Base-by-base conservation (phyloP, 768 basidiomycete genomes). In the Leccinum olivaceopallidum region DNA sequence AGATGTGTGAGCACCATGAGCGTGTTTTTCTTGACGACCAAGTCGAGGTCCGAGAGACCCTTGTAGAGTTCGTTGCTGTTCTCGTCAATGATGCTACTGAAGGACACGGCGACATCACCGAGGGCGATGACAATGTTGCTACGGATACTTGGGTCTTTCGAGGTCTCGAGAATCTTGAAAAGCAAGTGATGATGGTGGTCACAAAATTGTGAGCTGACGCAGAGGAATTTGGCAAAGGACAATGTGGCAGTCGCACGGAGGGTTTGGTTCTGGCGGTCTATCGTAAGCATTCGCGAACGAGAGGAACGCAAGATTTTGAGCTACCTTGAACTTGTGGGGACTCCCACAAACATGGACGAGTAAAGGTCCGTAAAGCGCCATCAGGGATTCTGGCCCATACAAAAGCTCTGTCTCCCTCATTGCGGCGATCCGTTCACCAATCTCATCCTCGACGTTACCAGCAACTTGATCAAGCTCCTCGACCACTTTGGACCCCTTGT, bases 71-170 rank as follows among this genome's bases (percentile, higher is more conserved):
- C 91, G 67, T 94, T 90, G 76, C 90, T 93, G 79, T 96, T 97
- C 79, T 99, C 95, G 75, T 98, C 96, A 64, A 99, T 86, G 75
- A 99, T 92, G 62, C 78, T 94, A 73, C 93, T 95, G 81, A 98
- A 98, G n/a, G 92, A 97, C 16, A 98, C 94, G 0, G 96, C 96
- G 39, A 98, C 92, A 66, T 99, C 97, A 7, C 97, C 96, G 5
- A 99, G 86, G 3, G 95, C 95, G 68, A 99, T 99, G 63, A 96
- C 95, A 70, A 97, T 93, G 76, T 98, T 99, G 71, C 91, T 92
- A 13, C 95, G 86, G 63, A 98, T 93, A 65, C 88, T 89, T 2
- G 94, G 82, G 68, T 97, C 95, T 68, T 83, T 88, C 9, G 94
- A 92, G 2, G 90, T 93, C 72, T 98, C 94, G 56, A 98, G 86